A percentile compares a stretch with the other conserved stretches of the same genome.
Conservation (phyloP, 75 land plant species). For the Sequoia sempervirens region DNA sequence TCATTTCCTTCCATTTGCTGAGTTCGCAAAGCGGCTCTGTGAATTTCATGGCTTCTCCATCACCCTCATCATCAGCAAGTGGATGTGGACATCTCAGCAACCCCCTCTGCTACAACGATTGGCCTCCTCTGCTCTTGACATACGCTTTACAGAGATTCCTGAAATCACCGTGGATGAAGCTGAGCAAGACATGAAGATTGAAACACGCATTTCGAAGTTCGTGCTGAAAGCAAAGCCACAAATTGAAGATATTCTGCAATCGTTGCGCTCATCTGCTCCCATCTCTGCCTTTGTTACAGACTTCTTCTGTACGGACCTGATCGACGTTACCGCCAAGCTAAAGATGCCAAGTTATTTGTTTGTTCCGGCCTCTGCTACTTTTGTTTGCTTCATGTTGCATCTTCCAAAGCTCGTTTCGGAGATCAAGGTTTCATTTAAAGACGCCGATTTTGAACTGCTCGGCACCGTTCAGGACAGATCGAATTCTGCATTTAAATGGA, state of each 20-base stretch:
- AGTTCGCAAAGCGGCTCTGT: not conserved
- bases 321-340: not conserved
- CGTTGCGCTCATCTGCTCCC: not conserved
- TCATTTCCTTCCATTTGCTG: no score
- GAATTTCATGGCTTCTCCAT: not conserved
- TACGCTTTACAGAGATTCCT: no score
- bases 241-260: not conserved
- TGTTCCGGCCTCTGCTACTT: not conserved
- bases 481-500: constrained; percentile 8
- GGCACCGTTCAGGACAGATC: constrained; percentile 18
- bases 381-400: not conserved
- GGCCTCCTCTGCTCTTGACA: no score
- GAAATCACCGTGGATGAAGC: no score
- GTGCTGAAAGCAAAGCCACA: no score
- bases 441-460: not conserved
- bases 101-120: no score
- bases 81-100: not conserved
- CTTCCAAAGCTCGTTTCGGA: not conserved
- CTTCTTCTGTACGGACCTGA: not conserved
- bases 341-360: no score
- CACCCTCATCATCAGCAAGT: no score
- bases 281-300: constrained; percentile 14
- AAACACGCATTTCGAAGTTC: no score
- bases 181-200: no score
- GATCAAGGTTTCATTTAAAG: not conserved